Evolutionary conservation across 2,329 filamentous ascomycete genomes (phyloP).

Genomic region (Aspergillus sp.): DNA sequence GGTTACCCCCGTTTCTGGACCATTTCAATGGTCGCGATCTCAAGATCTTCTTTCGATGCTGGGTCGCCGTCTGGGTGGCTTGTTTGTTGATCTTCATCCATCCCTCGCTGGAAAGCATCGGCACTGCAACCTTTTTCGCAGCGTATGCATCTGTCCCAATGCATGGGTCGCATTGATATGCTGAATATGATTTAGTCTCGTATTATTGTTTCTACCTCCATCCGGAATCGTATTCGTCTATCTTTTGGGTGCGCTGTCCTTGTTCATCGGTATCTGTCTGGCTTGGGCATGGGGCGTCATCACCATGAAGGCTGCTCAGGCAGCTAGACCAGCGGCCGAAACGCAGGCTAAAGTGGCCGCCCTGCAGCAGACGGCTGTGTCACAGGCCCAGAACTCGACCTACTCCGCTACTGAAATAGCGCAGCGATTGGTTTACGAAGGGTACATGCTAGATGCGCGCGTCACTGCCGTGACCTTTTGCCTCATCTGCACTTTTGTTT

Average conservation of each 20-base stretch:
- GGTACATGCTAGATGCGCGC: conserved; percentile 52
- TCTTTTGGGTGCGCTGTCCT: conserved; percentile 45
- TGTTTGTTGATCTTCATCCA: conserved; percentile 52
- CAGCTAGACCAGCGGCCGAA: conserved; percentile 45
- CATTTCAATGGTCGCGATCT: conserved; percentile 53
- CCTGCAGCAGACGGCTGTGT: conserved; percentile 35
- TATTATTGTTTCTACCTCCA: conserved; percentile 51
- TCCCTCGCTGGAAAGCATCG: conserved; percentile 45
- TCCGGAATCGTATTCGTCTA: conserved; percentile 52
- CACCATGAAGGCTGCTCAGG: conserved; percentile 52
- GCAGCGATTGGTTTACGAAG: conserved; percentile 44
- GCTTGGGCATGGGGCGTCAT: conserved; percentile 56
- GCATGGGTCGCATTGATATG: neutral
- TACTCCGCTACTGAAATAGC: conserved; percentile 32
- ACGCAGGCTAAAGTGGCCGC: conserved; percentile 37
- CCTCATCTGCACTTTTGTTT: conserved; percentile 50
- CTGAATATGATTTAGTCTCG: conserved; percentile 24
- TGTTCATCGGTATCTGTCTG: conserved; percentile 51
- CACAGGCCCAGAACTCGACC: conserved; percentile 39
- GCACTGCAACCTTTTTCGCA: conserved; percentile 51
- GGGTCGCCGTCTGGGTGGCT: conserved; percentile 49
- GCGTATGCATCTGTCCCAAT: conserved; percentile 3
- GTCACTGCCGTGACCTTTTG: conserved; percentile 42
- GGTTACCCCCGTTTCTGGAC: conserved; percentile 33
- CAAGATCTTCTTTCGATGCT: conserved; percentile 52